Conservation (phyloP, 75 land plant genomes). For the Ceratopteris richardii region DNA sequence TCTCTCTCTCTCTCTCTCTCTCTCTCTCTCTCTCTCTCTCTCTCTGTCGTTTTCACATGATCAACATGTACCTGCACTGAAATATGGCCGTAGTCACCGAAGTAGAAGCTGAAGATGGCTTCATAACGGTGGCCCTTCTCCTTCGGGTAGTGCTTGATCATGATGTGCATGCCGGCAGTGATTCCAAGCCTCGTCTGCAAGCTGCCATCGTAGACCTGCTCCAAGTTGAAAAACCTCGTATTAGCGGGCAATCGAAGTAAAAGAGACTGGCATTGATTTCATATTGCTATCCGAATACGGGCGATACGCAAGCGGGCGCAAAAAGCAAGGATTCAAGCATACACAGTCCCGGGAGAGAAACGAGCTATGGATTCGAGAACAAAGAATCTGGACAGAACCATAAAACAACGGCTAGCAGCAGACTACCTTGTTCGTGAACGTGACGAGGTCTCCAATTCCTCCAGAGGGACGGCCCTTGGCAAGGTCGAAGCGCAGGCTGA, state of each 20-base stretch:
- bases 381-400: not conserved
- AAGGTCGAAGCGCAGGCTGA: conserved; percentile 24
- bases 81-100: conserved; percentile 90
- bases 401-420: not conserved
- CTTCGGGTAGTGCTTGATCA: conserved; percentile 58
- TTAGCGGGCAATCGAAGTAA: not conserved
- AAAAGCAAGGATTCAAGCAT: not conserved
- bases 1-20: too few relatives aligned
- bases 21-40: not conserved
- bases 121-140: conserved; percentile 79
- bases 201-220: conserved; percentile 66
- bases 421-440: conserved; percentile 65
- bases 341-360: not conserved
- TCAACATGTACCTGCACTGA: conserved; percentile 29
- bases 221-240: too few relatives aligned
- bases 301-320: not conserved
- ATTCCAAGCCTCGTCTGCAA: conserved; percentile 70
- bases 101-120: conserved; percentile 84
- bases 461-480: conserved; percentile 11
- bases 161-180: conserved; percentile 69
- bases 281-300: too few relatives aligned
- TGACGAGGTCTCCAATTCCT: conserved; percentile 64
- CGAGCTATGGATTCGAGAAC: too few relatives aligned
- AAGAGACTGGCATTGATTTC: not conserved
- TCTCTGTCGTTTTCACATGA: not conserved